Evolutionary conservation across 1,284 basidiomycete genomes (phyloP), one percentile per base, ranked within the genome.

Genomic region (Sanghuangporus sanghuang): DNA sequence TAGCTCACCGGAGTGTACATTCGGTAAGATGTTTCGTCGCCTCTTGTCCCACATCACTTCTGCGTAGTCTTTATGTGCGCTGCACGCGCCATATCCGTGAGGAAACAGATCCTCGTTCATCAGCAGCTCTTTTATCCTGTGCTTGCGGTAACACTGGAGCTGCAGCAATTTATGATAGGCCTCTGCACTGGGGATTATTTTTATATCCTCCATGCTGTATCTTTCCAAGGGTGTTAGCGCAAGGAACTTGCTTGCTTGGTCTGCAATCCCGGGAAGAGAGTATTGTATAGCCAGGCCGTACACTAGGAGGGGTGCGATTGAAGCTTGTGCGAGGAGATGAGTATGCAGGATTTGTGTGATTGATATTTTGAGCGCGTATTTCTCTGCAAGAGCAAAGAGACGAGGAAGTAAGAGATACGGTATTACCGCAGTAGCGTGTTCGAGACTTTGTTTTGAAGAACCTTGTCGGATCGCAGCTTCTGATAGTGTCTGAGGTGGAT

Each of bases 11-110:
- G 81, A 80, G 68, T 85, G 79, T 38, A 87, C 75, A 64, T 76
- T 35, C 73, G 23, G 71, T 69, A 16, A 78, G 74, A 40, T 85
- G 68, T 32, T 64, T 14, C 55, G 65, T 62, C 66, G 78, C 78
- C 64, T 78, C 76, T 50, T 77, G 52, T 84, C 79, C 87, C 86
- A 89, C 12, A 73, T 68, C 3, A 71, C 70, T 44, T 67, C 71
- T 0, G 83, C 80, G 48, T 74, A 69, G 32, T 77, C 73, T 50
- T 74, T 73, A 72, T 89, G 86, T 42, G 71, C 69, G 27, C 72
- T 48, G 70, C 87, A 89, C 64, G 72, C 73, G 9, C 87, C 86
- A 64, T 89, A 89, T 27, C 85, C 85, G 73, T 86, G 83, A 21
- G 87, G 87, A 68, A 89, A 89, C 39, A 89, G 76, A 35, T 83